A percentile compares a stretch with the other conserved stretches of the same genome.
These are phyloP conservation scores for Tetraselmis chui DNA, from an alignment of 139 green algal genomes.

Conservation along the genomic window DNA sequence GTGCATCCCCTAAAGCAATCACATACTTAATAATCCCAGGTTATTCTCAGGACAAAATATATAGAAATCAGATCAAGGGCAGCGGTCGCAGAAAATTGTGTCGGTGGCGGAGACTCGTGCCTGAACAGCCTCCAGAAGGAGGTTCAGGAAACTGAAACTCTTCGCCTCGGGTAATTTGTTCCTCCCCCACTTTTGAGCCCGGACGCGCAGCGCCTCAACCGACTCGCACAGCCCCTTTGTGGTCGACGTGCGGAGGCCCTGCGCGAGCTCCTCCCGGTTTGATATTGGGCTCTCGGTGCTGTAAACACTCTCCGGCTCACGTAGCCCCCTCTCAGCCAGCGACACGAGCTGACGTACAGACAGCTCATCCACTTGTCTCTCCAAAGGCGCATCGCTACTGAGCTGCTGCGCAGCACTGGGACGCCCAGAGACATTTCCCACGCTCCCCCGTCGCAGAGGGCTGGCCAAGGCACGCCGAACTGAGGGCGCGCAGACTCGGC, in stretches of 20 bases:
- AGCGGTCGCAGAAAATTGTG: slow-evolving; percentile 24
- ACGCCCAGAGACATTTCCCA: too few species aligned
- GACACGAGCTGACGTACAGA: neutral
- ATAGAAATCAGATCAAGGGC: too few species aligned
- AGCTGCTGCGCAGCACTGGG: too few species aligned
- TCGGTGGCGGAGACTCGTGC: neutral
- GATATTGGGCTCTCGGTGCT: neutral
- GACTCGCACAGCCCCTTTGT: neutral
- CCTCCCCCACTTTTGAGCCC: neutral
- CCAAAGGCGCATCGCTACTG: too few species aligned
- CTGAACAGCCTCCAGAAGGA: slow-evolving; percentile 37
- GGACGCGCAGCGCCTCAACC: neutral
- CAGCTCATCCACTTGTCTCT: too few species aligned
- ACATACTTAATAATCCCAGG: too few species aligned
- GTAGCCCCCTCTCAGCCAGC: neutral
- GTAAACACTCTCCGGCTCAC: neutral
- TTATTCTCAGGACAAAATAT: too few species aligned
- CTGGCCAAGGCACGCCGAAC: too few species aligned
- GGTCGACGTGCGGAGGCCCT: neutral
- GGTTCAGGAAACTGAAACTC: slow-evolving; percentile 20
- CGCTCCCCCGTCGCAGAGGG: too few species aligned
- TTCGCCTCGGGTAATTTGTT: neutral
- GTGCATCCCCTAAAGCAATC: too few species aligned
- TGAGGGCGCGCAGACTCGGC: too few species aligned
- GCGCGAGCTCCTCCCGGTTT: neutral